Base-by-base conservation (phyloP, 176 grass and related monocot genomes). In the Luzula sylvatica region DNA sequence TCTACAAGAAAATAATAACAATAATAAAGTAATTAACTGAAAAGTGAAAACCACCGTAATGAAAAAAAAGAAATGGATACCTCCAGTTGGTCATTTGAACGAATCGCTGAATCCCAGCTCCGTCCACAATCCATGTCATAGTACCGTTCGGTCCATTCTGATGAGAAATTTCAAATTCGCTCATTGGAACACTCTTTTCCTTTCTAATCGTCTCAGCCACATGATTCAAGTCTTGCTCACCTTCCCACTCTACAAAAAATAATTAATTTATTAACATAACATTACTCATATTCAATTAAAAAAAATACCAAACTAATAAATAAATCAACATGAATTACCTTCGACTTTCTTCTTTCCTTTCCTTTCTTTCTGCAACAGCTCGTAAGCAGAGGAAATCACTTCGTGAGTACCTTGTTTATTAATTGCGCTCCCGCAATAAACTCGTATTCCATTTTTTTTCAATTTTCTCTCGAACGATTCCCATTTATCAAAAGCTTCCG, bases 31-130 rank as follows among this genome's bases (percentile, higher is more conserved):
- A 7, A 62, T 62, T 23, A 25, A 29, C 27, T 47, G n/a, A n/a
- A n/a, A n/a, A n/a, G n/a, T n/a, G n/a, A n/a, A n/a, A 47, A 20
- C 14, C 11, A 25, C 22, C 45, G 14, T 61, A 28, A 8, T 46
- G 43, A 46, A 46, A 46, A 6, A 17, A 63, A 62, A 11, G 58
- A 14, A 68, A 62, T 49, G 22, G 46, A 55, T 68, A 76, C 84
- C 87, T 81, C 90, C 90, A 95, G 67, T 95, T 88, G 61, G 90
- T 95, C 90, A 88, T 95, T 44, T 95, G 90, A 70, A 95, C 90
- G 64, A 95, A 95, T 3, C 90, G 76, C 66, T 85, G 74, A 32
- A 95, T 79, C 72, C 90, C 90, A 65, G 74, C 84, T 52, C 90
- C 90, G 41, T 65, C 74, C 49, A 88, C 83, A 64, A 67, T 65